These are phyloP conservation scores for Coemansia erecta DNA, from an alignment of 192 early-diverging fungal species.

Conservation along the genomic window DNA sequence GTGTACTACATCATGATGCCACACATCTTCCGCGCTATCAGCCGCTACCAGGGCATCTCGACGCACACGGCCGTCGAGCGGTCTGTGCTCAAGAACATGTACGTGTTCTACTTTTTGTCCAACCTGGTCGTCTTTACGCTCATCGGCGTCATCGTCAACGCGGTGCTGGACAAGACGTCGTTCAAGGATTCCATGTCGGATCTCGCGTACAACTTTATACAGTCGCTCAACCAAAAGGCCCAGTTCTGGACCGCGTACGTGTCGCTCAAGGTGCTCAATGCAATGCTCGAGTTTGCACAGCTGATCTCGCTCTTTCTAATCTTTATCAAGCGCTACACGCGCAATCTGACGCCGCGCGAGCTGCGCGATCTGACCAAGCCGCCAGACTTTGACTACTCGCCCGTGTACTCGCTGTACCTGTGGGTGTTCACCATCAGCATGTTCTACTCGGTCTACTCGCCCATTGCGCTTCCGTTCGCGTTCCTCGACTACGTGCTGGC, in stretches of 20 bases:
- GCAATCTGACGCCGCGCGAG: conserved; percentile 67
- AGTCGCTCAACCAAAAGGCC: conserved; percentile 51
- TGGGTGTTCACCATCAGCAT: conserved; percentile 73
- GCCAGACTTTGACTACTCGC: conserved; percentile 68
- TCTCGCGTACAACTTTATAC: conserved; percentile 39
- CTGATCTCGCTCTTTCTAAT: conserved; percentile 57
- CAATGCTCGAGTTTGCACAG: conserved; percentile 69
- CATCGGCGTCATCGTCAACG: conserved; percentile 34
- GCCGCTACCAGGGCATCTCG: conserved; percentile 66
- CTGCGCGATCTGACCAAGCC: conserved; percentile 64
- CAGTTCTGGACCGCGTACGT: conserved; percentile 78
- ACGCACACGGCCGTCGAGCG: conserved; percentile 70
- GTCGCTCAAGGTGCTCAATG: conserved; percentile 62
- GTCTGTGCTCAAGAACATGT: conserved; percentile 68
- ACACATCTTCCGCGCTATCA: conserved; percentile 59
- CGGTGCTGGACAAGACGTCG: conserved; percentile 40
- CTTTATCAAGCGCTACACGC: conserved; percentile 59
- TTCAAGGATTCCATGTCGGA: conserved; percentile 35
- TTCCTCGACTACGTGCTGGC: conserved; percentile 63
- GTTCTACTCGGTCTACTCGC: conserved; percentile 69
- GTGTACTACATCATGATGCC: conserved; percentile 67
- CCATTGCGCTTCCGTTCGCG: conserved; percentile 65
- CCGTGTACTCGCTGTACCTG: conserved; percentile 64
- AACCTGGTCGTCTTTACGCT: conserved; percentile 68
- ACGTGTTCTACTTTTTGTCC: conserved; percentile 70